Evolutionary conservation across 345 rosid species (phyloP).

Genomic region (Citrus sinensis): DNA sequence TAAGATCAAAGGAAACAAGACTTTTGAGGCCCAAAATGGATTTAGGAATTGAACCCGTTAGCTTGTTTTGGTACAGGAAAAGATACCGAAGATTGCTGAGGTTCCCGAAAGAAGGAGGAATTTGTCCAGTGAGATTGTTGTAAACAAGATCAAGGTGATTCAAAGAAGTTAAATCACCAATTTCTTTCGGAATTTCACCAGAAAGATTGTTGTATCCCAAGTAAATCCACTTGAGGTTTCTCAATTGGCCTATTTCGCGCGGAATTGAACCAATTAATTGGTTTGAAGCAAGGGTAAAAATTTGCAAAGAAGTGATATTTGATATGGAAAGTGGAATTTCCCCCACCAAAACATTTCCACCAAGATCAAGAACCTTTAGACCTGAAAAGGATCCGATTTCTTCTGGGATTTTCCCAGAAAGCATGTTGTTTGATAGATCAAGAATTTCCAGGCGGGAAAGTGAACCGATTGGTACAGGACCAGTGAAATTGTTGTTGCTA

Average conservation of each 20-base stretch:
- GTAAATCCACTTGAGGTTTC: conserved; percentile 73
- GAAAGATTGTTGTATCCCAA: conserved; percentile 86
- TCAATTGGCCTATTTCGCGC: conserved; percentile 41
- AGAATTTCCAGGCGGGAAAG: conserved; percentile 41
- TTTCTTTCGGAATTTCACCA: conserved; percentile 63
- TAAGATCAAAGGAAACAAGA: conserved; percentile 72
- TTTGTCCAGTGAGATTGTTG: conserved; percentile 72
- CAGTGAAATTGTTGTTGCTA: conserved; percentile 84
- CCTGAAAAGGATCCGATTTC: conserved; percentile 52
- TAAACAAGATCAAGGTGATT: conserved; percentile 87
- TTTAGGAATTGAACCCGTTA: conserved; percentile 52
- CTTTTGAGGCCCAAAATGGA: conserved; percentile 51
- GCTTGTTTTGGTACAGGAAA: conserved; percentile 80
- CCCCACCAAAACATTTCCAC: conserved; percentile 73
- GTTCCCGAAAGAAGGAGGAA: conserved; percentile 60
- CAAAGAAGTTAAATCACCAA: conserved; percentile 50
- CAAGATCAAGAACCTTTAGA: conserved; percentile 68
- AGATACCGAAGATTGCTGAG: conserved; percentile 55
- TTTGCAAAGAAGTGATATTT: conserved; percentile 46
- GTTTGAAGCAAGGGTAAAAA: conserved; percentile 79
- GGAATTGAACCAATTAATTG: conserved; percentile 65
- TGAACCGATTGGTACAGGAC: conserved; percentile 44
- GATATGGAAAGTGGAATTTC: conserved; percentile 47
- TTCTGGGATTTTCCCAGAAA: conserved; percentile 49
- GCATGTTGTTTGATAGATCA: conserved; percentile 85